Evolutionary conservation across 108 stramenopile species (phyloP).

Genomic region (Cyclotella sp.): DNA sequence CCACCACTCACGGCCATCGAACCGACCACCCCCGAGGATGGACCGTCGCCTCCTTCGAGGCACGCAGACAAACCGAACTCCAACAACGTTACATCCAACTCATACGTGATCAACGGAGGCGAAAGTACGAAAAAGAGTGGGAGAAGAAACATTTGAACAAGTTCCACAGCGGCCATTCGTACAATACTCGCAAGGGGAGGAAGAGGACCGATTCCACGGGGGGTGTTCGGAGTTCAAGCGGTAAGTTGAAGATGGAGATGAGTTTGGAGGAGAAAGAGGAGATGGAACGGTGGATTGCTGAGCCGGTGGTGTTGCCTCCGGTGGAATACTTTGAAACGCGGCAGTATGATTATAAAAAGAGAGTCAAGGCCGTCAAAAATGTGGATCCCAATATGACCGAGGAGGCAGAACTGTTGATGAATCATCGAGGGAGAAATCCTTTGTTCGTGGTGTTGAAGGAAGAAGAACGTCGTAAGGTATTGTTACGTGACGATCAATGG

Average conservation of each 20-base stretch:
- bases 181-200: conserved; percentile 19
- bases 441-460: conserved; percentile 37
- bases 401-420: conserved; percentile 40
- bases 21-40: conserved; percentile 28
- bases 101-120: conserved; percentile 35
- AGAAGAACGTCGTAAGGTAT: conserved; percentile 35
- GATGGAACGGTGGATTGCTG: conserved; percentile 34
- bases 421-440: conserved; percentile 49
- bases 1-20: not conserved
- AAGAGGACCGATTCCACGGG: conserved; percentile 10
- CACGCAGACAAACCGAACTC: conserved; percentile 62
- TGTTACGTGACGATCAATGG: conserved; percentile 49
- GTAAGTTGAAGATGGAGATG: conserved; percentile 47
- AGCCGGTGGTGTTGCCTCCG: conserved; percentile 34
- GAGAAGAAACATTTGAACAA: conserved; percentile 44
- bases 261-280: conserved; percentile 42
- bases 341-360: conserved; percentile 78
- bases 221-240: conserved; percentile 17
- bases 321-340: conserved; percentile 66
- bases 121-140: conserved; percentile 55
- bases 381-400: conserved; percentile 28
- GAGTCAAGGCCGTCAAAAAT: not conserved
- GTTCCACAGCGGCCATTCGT: conserved; percentile 11
- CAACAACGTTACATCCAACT: conserved; percentile 61
- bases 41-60: conserved; percentile 71